A percentile compares a stretch with the other conserved stretches of the same genome.
These are phyloP conservation scores for Aspergillus ostianus DNA, from an alignment of 495 filamentous ascomycete genomes.

Conservation along the genomic window DNA sequence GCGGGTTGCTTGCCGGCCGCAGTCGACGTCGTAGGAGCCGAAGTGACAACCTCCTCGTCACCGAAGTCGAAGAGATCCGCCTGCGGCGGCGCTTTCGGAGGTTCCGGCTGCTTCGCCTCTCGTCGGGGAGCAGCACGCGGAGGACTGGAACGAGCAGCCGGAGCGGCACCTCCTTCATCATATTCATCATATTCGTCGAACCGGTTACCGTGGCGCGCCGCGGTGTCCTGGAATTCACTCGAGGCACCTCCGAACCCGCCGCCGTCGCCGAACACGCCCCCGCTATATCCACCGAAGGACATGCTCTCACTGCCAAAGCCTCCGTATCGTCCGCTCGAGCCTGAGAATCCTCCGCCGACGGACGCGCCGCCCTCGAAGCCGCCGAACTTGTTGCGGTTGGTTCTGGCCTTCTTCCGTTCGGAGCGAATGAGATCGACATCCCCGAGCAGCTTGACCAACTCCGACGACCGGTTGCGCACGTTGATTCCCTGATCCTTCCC, in stretches of 20 bases:
- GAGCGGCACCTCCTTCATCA: slow-evolving; percentile 68
- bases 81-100: slow-evolving; percentile 74
- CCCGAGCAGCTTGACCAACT: slow-evolving; percentile 85
- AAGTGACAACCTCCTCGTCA: slow-evolving; percentile 61
- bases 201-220: slow-evolving; percentile 61
- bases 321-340: slow-evolving; percentile 66
- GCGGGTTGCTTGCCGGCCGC: slow-evolving; percentile 48
- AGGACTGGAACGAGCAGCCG: slow-evolving; percentile 39
- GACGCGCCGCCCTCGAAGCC: slow-evolving; percentile 82
- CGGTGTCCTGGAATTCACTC: slow-evolving; percentile 66
- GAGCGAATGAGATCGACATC: slow-evolving; percentile 92
- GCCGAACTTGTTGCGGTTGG: slow-evolving; percentile 89
- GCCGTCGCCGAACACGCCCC: slow-evolving; percentile 88
- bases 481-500: slow-evolving; percentile 99
- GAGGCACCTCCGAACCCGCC: slow-evolving; percentile 74
- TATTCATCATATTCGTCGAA: slow-evolving; percentile 98
- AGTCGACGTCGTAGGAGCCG: slow-evolving; percentile 41
- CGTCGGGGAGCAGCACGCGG: slow-evolving; percentile 31
- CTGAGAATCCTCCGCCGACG: slow-evolving; percentile 54
- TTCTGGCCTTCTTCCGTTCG: slow-evolving; percentile 90
- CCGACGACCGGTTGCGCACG: slow-evolving; percentile 93
- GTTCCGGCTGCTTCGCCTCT: slow-evolving; percentile 59
- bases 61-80: slow-evolving; percentile 83
- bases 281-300: slow-evolving; percentile 79
- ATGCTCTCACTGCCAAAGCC: slow-evolving; percentile 81